Evolutionary conservation across 257 asterid species (phyloP), one percentile per base, ranked within the genome.

Genomic region (Mentha longifolia): DNA sequence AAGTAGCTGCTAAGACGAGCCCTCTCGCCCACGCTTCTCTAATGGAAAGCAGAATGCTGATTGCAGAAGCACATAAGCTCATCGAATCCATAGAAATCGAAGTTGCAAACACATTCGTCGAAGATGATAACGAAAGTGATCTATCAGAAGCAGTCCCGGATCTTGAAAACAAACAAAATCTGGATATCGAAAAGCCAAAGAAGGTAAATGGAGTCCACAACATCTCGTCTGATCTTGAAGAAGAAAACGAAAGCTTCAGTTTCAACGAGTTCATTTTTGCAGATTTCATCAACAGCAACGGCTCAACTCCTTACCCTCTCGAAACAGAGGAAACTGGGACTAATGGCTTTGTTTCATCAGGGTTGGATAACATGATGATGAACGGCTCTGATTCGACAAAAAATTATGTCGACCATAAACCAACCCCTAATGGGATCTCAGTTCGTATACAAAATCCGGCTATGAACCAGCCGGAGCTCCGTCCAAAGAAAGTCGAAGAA

Each of bases 21-120:
- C 85, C 89, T 74, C 61, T 84, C 22, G 99, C 91, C 70, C 84
- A 75, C 35, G 92, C 92, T 0, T 87, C 97, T 1, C 85, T 94
- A 22, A 15, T 80, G 56, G 96, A 94, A 74, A 81, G 97, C 69
- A 79, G 89, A 81, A 84, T 58, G 86, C 88, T 94, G 64, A 91
- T 91, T 12, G 83, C 95, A 3, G 95, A 89, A 78, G 99, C 98
- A 28, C 76, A 79, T 61, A 82, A 72, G 59, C 80, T 83, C 51
- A 81, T 93, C 7, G 76, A 74, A 68, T 87, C 92, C 63, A 84
- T 90, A 46, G 86, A 85, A 59, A 61, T 68, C 19, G 93, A 79
- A 59, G 95, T 80, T 60, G 84, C 78, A 61, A 46, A 39, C 20
- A 20, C 62, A 55, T 43, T 72, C 31, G 55, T 47, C 3, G 76